These are phyloP conservation scores for Stipa capillata DNA, from an alignment of 176 grass and related monocot genomes.

Conservation along the genomic window DNA sequence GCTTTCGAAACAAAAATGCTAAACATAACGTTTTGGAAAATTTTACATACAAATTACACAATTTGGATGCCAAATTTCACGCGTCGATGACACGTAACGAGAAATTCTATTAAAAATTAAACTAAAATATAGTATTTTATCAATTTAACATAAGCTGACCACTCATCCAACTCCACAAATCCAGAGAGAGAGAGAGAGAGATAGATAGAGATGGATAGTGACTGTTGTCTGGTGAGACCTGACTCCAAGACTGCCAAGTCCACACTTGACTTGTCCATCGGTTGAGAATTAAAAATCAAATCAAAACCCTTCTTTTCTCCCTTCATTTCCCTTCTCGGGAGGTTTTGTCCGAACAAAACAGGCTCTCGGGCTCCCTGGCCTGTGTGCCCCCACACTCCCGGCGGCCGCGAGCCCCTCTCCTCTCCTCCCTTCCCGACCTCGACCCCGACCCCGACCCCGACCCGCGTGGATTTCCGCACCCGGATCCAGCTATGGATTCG, in stretches of 20 bases:
- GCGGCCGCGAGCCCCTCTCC: neutral
- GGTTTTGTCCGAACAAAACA: constrained; percentile 4
- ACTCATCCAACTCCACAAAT: neutral
- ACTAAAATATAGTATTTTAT: too few species aligned
- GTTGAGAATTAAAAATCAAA: neutral
- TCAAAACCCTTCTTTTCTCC: neutral
- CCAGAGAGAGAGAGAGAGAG: neutral
- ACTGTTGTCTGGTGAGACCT: neutral
- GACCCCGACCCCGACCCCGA: too few species aligned
- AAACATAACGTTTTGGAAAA: too few species aligned
- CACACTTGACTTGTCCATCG: neutral
- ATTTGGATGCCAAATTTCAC: too few species aligned
- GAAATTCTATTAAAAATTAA: too few species aligned
- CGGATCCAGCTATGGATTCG: constrained; percentile 25
- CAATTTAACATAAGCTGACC: neutral
- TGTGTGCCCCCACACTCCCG: neutral
- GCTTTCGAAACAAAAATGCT: too few species aligned
- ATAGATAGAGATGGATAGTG: too few species aligned
- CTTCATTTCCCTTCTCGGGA: neutral
- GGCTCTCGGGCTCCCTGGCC: neutral
- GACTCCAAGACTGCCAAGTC: neutral
- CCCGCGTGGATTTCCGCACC: neutral
- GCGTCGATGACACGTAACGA: too few species aligned
- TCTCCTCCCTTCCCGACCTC: neutral
- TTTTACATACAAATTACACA: too few species aligned